Evolutionary conservation across 768 basidiomycete genomes (phyloP).

Genomic region (Mycena sanguinolenta): DNA sequence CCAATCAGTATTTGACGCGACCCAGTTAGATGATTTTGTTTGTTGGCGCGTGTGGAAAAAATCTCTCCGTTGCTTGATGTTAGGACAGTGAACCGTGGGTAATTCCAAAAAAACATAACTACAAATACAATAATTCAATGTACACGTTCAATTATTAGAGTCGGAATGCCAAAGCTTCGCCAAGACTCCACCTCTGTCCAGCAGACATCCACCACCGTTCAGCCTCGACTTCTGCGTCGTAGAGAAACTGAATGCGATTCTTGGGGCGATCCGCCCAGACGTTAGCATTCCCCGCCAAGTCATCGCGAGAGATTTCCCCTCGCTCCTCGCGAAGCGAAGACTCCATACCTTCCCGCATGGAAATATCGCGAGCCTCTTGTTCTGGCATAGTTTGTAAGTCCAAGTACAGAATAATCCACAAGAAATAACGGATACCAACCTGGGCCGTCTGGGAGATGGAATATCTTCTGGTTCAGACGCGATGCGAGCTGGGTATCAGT

Average conservation of each 20-base stretch:
- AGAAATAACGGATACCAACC: slow-evolving; percentile 36
- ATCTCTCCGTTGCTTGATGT: too few relatives aligned
- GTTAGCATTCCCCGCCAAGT: slow-evolving; percentile 55
- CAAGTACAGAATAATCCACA: background rate
- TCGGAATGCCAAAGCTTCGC: slow-evolving; percentile 3
- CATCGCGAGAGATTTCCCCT: slow-evolving; percentile 22
- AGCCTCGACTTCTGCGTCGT: slow-evolving; percentile 67
- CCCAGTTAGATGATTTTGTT: too few relatives aligned
- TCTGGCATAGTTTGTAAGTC: background rate
- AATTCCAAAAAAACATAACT: background rate
- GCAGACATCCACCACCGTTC: slow-evolving; percentile 60
- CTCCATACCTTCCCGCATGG: slow-evolving; percentile 66
- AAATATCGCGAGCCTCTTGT: slow-evolving; percentile 65
- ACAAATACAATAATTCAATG: background rate
- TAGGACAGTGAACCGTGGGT: slow-evolving; percentile 4
- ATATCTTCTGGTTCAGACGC: too few relatives aligned
- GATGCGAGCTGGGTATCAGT: slow-evolving; percentile 63
- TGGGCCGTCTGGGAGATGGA: slow-evolving; percentile 72
- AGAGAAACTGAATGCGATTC: slow-evolving; percentile 61
- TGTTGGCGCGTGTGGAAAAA: too few relatives aligned
- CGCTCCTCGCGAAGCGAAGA: slow-evolving; percentile 47
- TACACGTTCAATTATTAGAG: background rate
- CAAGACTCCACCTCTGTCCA: background rate
- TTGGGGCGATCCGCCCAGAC: slow-evolving; percentile 70
- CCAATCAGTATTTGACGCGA: too few relatives aligned